Evolutionary conservation across 768 basidiomycete genomes (phyloP), one percentile per base, ranked within the genome.

Genomic region (Fomitopsis pulvina): DNA sequence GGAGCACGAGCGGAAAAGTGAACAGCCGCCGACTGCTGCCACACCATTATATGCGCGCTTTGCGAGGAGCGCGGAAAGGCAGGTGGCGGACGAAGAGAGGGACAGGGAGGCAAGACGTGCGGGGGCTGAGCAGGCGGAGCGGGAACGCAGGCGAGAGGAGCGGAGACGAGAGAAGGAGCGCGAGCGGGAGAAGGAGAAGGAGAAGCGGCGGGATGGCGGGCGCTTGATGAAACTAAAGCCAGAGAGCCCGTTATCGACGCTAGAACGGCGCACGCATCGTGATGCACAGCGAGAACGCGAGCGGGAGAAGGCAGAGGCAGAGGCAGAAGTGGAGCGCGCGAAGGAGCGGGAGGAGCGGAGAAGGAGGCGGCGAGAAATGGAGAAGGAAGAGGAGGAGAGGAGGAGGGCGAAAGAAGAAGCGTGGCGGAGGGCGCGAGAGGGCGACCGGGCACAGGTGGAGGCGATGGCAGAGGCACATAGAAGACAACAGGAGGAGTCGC

Each of bases 31-130:
- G 29, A 51, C 32, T 12, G 39, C 48, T 10, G 7, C 51, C 9
- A 52, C 62, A 0, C 63, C 63, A 8, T 52, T 64, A 16, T 64
- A 64, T 32, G 60, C 62, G 9, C 62, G 62, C 18, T 65, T 63
- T 37, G 55, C 63, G 28, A 54, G 40, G 30, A 46, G 34, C 34
- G 34, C 34, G 6, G 34, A 37, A 16, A 12, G 34, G 7, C 52
- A 26, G 14, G 47, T 25, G 57, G 41, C 26, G 18, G 22, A 42
- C 10, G 22, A 22, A 14, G 26, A 22, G 9, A 7, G 9, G 41
- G 10, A 20, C 41, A 10, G 20, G 41, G 12, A 20, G 22, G 22
- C 26, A 20, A 24, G 21, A 24, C 63, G 62, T 20, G 54, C 61
- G 51, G 55, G 58, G 30, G 59, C 60, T 26, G 61, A 24, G 20